Percentiles rank a stretch among this genome's conserved stretches.
phyloP scores from a whole-genome alignment of 2,329 filamentous ascomycete species.

The Diaporthe longicolla region DNA sequence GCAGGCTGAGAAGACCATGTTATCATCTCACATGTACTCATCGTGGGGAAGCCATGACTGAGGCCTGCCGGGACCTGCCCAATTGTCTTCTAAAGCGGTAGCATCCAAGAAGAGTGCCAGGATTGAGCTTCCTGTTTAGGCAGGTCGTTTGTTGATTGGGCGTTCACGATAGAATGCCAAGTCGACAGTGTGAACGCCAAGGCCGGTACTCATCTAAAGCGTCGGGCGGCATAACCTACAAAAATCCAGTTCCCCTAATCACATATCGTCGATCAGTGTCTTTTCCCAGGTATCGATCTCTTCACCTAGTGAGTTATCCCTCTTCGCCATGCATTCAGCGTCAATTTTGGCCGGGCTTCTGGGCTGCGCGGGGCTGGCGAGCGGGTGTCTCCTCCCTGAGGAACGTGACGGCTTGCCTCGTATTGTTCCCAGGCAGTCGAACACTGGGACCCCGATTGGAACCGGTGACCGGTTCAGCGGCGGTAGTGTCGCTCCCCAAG shows the following conservation, averaged over 20 bases:
- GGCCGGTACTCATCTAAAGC: constrained; percentile 28
- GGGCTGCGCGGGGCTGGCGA: constrained; percentile 28
- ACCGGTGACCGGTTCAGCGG: constrained; percentile 59
- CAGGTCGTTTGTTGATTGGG: constrained; percentile 32
- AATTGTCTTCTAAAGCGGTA: constrained; percentile 31
- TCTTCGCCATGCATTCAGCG: constrained; percentile 25
- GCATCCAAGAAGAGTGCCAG: constrained; percentile 24
- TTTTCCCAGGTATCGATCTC: background rate
- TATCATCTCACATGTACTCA: constrained; percentile 1
- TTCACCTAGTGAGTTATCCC: constrained; percentile 3
- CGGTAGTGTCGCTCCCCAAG: constrained; percentile 55
- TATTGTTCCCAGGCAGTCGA: constrained; percentile 27
- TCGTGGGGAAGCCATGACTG: constrained; percentile 29
- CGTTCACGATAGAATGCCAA: constrained; percentile 21
- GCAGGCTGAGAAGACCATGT: background rate
- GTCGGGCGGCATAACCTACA: constrained; percentile 23
- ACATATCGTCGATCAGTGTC: background rate
- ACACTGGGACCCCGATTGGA: constrained; percentile 54
- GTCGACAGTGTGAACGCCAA: constrained; percentile 26
- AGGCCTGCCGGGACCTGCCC: constrained; percentile 24
- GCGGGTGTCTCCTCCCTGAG: constrained; percentile 55
- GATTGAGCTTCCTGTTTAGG: constrained; percentile 27
- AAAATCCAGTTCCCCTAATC: background rate
- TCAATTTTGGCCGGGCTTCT: constrained; percentile 29
- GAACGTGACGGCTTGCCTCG: constrained; percentile 48